Conservation (phyloP, 2,329 filamentous ascomycete species). For the Delphinella strobiligena region DNA sequence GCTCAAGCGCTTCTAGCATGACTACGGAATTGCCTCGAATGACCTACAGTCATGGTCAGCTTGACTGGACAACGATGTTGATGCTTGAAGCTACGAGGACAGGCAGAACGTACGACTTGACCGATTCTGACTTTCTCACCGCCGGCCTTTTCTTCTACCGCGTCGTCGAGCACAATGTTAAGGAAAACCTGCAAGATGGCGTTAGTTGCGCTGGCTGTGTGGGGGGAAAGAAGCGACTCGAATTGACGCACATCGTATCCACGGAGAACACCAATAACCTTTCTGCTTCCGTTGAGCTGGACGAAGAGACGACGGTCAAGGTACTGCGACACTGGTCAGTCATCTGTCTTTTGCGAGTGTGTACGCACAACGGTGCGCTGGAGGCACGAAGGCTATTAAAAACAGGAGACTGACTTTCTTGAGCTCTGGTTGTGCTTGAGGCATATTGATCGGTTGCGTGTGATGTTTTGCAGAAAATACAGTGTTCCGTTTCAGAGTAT, state of each 20-base stretch:
- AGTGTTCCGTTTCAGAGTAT: no score
- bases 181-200: conserved; percentile 71
- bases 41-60: conserved; percentile 42
- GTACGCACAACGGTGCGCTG: no score
- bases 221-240: neutral
- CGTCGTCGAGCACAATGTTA: conserved; percentile 95
- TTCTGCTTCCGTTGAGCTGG: conserved; percentile 93
- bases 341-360: no score
- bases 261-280: conserved; percentile 85
- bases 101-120: conserved; percentile 61
- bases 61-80: conserved; percentile 9
- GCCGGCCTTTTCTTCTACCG: conserved; percentile 84
- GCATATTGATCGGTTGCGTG: conserved; percentile 51
- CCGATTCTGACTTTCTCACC: conserved; percentile 84
- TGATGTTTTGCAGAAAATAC: neutral
- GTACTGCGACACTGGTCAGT: conserved; percentile 49
- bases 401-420: conserved; percentile 64
- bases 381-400: neutral
- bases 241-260: conserved; percentile 74
- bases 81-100: neutral
- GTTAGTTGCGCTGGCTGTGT: no score
- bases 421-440: conserved; percentile 95
- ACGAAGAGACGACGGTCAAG: conserved; percentile 98
- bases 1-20: conserved; percentile 62
- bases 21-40: conserved; percentile 97